A percentile compares a stretch with the other conserved stretches of the same genome.
Conservation (phyloP, 2,329 filamentous ascomycete species). For the Clonostachys rhizophaga region DNA sequence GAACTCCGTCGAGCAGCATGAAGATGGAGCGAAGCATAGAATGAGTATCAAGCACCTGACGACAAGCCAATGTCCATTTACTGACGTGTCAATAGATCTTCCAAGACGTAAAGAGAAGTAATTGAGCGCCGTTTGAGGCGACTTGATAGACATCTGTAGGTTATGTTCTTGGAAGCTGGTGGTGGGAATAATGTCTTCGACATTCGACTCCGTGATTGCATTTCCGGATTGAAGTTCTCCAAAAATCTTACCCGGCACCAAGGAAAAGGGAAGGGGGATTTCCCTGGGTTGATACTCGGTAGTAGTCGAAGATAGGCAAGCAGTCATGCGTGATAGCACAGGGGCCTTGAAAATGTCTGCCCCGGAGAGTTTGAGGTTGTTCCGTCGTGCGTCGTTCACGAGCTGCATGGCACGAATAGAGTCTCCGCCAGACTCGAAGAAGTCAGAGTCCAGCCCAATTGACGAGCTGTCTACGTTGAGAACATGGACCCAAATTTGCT, state of each 20-base stretch:
- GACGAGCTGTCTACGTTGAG: conserved; percentile 15
- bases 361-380: too few species aligned
- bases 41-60: neutral
- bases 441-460: conserved; percentile 10
- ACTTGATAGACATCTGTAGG: too few species aligned
- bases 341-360: too few species aligned
- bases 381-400: neutral
- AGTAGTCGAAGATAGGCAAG: too few species aligned
- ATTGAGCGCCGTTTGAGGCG: neutral
- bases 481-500: conserved; percentile 25
- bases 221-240: too few species aligned
- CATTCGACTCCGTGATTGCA: neutral
- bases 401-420: conserved; percentile 16
- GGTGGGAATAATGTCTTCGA: conserved; percentile 2
- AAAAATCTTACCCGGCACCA: too few species aligned
- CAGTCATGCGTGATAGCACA: too few species aligned
- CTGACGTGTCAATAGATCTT: conserved; percentile 5
- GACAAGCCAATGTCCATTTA: conserved; percentile 2
- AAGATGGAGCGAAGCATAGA: conserved; percentile 9
- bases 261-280: too few species aligned
- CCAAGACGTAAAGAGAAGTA: conserved; percentile 8
- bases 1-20: conserved; percentile 4
- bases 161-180: conserved; percentile 1
- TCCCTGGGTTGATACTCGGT: too few species aligned
- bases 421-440: conserved; percentile 20